These are phyloP conservation scores for Tricholoma bakamatsutake DNA, from an alignment of 768 basidiomycete genomes.

Conservation along the genomic window DNA sequence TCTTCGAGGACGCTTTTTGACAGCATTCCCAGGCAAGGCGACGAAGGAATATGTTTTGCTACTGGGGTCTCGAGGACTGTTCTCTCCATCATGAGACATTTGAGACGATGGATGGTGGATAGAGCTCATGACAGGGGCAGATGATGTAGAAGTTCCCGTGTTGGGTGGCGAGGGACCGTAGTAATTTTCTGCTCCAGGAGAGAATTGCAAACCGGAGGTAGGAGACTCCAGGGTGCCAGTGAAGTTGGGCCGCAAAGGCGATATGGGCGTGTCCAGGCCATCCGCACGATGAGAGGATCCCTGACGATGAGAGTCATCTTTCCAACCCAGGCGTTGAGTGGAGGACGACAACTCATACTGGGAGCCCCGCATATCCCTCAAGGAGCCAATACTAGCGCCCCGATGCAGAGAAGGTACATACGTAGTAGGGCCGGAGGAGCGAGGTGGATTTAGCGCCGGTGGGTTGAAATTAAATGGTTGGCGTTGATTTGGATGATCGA, in stretches of 20 bases:
- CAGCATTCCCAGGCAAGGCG: constrained; percentile 70
- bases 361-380: constrained; percentile 35
- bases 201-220: constrained; percentile 36
- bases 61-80: constrained; percentile 31
- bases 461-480: constrained; percentile 35
- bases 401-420: constrained; percentile 42
- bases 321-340: constrained; percentile 27
- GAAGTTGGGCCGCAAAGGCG: constrained; percentile 51
- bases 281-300: constrained; percentile 27
- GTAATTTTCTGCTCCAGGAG: constrained; percentile 40
- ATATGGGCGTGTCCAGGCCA: constrained; percentile 43
- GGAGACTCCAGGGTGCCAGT: constrained; percentile 33
- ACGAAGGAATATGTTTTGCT: constrained; percentile 81
- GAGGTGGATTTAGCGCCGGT: constrained; percentile 24
- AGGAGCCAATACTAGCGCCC: constrained; percentile 38
- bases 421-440: constrained; percentile 28
- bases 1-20: constrained; percentile 79
- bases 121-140: constrained; percentile 27
- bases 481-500: constrained; percentile 30
- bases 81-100: constrained; percentile 13
- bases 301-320: constrained; percentile 24
- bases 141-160: constrained; percentile 56
- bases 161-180: constrained; percentile 61
- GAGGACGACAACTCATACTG: constrained; percentile 30
- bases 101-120: constrained; percentile 24